Evolutionary conservation across 148 eudicot genomes (phyloP).

Genomic region (Drosera capensis): DNA sequence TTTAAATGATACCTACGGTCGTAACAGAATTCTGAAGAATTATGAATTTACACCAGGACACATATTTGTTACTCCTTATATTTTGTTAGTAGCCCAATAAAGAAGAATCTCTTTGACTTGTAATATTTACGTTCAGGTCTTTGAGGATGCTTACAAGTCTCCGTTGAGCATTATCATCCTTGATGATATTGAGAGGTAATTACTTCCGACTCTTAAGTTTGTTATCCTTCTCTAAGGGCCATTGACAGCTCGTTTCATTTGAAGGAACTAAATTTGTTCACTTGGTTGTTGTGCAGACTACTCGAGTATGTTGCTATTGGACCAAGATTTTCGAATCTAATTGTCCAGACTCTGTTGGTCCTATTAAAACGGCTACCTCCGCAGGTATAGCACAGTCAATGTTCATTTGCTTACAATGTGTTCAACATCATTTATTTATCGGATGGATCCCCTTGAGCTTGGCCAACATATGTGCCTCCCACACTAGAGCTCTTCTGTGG

Average conservation of each 20-base stretch:
- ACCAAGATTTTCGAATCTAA: constrained; percentile 87
- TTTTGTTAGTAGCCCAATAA: neutral
- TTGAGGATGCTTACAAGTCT: constrained; percentile 91
- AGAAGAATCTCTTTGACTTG: neutral
- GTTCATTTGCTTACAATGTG: neutral
- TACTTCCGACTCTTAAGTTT: neutral
- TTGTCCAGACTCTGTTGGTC: constrained; percentile 85
- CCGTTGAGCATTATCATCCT: constrained; percentile 79
- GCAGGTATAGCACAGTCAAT: constrained; percentile 26
- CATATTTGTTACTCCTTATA: too few relatives aligned
- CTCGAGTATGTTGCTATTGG: constrained; percentile 90
- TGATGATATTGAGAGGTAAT: constrained; percentile 94
- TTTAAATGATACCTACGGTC: too few relatives aligned
- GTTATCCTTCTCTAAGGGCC: constrained; percentile 3
- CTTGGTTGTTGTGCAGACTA: constrained; percentile 32
- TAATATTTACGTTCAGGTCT: constrained; percentile 25
- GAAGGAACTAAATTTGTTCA: neutral
- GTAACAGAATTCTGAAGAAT: too few relatives aligned
- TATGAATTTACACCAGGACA: too few relatives aligned
- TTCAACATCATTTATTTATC: too few relatives aligned
- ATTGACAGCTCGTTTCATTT: constrained; percentile 2
- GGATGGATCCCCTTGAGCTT: too few relatives aligned
- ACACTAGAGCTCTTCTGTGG: too few relatives aligned
- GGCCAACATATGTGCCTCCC: too few relatives aligned
- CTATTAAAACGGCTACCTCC: constrained; percentile 95